Evolutionary conservation across 257 asterid species (phyloP).

Genomic region (Solanum habrochaites): DNA sequence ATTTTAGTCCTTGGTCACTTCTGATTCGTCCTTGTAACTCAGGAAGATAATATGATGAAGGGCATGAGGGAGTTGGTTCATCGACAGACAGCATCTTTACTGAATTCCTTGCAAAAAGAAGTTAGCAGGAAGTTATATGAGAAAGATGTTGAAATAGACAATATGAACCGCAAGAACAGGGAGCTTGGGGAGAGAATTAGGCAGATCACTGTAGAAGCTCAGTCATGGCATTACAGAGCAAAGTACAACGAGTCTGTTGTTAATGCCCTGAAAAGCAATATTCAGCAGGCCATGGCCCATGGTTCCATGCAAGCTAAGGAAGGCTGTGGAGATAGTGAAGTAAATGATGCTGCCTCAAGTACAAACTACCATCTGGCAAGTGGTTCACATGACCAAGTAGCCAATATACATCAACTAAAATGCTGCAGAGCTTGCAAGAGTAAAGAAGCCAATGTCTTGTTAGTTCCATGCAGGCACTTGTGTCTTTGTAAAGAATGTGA

Average conservation of each 20-base stretch:
- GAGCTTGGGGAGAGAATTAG: slow-evolving; percentile 52
- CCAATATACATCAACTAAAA: background rate
- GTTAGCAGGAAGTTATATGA: slow-evolving; percentile 34
- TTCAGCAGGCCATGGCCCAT: slow-evolving; percentile 50
- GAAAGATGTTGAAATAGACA: slow-evolving; percentile 51
- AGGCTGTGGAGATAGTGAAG: slow-evolving; percentile 66
- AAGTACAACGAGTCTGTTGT: slow-evolving; percentile 58
- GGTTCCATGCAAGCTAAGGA: slow-evolving; percentile 37
- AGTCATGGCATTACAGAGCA: slow-evolving; percentile 66
- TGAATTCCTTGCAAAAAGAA: slow-evolving; percentile 38
- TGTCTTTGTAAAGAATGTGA: slow-evolving; percentile 60
- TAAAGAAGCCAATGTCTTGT: slow-evolving; percentile 27
- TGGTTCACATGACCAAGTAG: slow-evolving; percentile 10
- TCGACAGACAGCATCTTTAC: slow-evolving; percentile 40
- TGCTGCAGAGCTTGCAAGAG: slow-evolving; percentile 49
- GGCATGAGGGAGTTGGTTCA: slow-evolving; percentile 44
- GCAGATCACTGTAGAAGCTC: slow-evolving; percentile 59
- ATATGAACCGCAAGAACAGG: slow-evolving; percentile 44
- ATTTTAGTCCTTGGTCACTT: background rate
- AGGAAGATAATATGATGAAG: slow-evolving; percentile 50
- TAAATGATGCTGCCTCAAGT: slow-evolving; percentile 55
- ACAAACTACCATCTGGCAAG: slow-evolving; percentile 18
- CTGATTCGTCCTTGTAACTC: background rate
- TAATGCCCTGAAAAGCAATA: slow-evolving; percentile 39
- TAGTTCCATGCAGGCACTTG: slow-evolving; percentile 64